A percentile compares a stretch with the other conserved stretches of the same genome.
These are phyloP conservation scores for Fraxinus sp. DNA, from an alignment of 305 asterid genomes.

Conservation along the genomic window DNA sequence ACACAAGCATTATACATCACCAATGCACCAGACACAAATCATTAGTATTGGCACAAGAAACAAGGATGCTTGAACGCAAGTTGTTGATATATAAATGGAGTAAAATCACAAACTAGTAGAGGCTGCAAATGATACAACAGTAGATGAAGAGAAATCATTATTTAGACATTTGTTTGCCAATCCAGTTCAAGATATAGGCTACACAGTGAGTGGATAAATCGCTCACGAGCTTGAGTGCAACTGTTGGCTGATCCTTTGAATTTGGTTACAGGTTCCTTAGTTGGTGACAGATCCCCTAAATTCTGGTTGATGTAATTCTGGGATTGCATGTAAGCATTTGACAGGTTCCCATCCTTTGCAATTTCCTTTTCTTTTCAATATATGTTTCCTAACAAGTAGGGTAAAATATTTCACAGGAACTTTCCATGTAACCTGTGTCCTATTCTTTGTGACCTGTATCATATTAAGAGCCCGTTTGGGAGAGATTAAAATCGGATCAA, in stretches of 20 bases:
- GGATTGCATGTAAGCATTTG: not conserved
- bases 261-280: not conserved
- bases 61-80: not conserved
- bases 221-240: not conserved
- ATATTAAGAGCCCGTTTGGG: not conserved
- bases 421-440: slow-evolving; percentile 1
- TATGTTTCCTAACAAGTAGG: not conserved
- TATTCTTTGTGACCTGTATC: not conserved
- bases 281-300: not conserved
- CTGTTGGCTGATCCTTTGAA: not conserved
- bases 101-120: not conserved
- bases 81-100: not conserved
- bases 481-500: too few species aligned
- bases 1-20: not conserved
- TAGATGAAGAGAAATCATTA: not conserved
- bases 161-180: not conserved
- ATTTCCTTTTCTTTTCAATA: not conserved
- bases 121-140: not conserved
- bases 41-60: not conserved
- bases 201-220: not conserved
- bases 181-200: not conserved
- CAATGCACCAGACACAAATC: not conserved
- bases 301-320: not conserved
- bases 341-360: not conserved
- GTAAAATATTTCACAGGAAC: not conserved